Evolutionary conservation across 148 eudicot genomes (phyloP).

Genomic region (Talinum fruticosum): DNA sequence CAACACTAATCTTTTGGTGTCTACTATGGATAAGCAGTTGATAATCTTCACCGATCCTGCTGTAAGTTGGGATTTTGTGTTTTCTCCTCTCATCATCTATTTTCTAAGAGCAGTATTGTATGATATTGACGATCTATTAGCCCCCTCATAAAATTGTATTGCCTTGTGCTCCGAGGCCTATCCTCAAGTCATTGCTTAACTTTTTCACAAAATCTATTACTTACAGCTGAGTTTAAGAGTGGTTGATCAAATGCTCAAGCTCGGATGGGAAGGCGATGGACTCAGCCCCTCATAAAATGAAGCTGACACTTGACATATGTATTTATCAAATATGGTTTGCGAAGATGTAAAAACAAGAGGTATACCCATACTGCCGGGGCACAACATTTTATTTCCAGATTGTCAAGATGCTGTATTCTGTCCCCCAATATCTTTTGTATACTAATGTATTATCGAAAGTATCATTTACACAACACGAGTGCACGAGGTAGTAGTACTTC

Average conservation of each 20-base stretch:
- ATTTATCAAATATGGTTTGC: background rate
- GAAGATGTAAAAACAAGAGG: background rate
- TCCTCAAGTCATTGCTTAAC: conserved; percentile 4
- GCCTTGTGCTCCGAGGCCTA: background rate
- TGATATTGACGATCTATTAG: background rate
- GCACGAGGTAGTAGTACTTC: background rate
- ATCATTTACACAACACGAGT: background rate
- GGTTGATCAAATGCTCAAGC: conserved; percentile 96
- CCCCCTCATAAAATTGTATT: background rate
- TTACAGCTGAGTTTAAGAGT: conserved; percentile 93
- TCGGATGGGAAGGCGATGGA: conserved; percentile 96
- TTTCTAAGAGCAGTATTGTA: background rate
- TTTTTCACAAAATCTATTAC: background rate
- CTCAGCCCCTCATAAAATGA: conserved; percentile 65
- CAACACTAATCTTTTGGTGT: conserved; percentile 88
- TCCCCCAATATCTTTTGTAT: conserved; percentile 5
- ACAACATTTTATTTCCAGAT: background rate
- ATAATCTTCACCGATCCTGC: conserved; percentile 91
- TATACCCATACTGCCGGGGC: background rate
- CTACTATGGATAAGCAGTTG: conserved; percentile 78
- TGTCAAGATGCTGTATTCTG: background rate
- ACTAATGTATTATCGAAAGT: conserved; percentile 21
- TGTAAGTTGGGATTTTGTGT: conserved; percentile 47
- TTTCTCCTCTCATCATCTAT: background rate
- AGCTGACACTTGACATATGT: background rate